Evolutionary conservation across 2,329 filamentous ascomycete species (phyloP), one percentile per base, ranked within the genome.

Genomic region (Emmonsiellopsis sp.): DNA sequence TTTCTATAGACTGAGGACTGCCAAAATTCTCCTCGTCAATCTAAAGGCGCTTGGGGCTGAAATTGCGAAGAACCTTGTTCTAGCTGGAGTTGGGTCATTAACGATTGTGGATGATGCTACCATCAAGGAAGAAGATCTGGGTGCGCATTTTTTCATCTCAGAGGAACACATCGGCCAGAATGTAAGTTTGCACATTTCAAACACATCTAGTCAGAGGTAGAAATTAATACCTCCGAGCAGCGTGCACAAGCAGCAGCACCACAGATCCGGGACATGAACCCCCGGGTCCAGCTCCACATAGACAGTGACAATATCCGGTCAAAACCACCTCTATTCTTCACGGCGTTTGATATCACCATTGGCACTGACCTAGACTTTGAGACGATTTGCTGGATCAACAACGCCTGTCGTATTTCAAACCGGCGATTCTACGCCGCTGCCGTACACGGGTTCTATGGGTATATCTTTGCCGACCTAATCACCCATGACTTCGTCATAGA

Each of bases 21-120:
- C 93, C 55, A 90, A 90, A 65, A 86, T 98, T 61, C 84, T 97
- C 45, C 82, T 98, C 58, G 85, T 98, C 61, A 90, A 85, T 32
- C 83, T 95, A 69, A 88, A 87, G 65, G 90, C 87, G 0, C 81
- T 98, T 13, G 90, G 87, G 54, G 94, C 92, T 67, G 93, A 98
- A 73, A 86, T 97, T 52, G 91, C 93, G 58, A 98, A 98, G 76
- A 98, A 97, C 67, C 84, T 98, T 20, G 92, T 96, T 15, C 82
- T 98, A 2, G 91, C 93, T 20, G 93, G 93, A 55, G 87, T 98
- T 63, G 87, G 87, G 54, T 92, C 89, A 34, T 78, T 98, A 57
- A 97, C 92, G 13, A 83, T 98, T 53, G 77, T 93, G 55, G 93
- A 98, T 71, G 80, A 87, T 63, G 83, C 85, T 52, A 58, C 73